Base-by-base conservation (phyloP, 2,329 filamentous ascomycete species). In the Monilinia fructigena region DNA sequence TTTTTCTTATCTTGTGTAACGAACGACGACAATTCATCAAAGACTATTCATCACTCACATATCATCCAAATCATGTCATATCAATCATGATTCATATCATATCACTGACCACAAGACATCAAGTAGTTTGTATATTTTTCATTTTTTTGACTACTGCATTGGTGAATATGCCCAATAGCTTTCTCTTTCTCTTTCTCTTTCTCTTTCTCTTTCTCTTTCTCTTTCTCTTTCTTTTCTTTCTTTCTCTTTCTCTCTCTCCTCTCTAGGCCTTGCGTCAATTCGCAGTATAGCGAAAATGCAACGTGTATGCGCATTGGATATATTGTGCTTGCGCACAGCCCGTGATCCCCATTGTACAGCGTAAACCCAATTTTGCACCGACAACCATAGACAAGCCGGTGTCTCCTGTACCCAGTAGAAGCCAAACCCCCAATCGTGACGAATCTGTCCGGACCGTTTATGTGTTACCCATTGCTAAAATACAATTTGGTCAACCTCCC, bases 401-500 rank as follows among this genome's bases (percentile, higher is more conserved):
- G 28, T 50, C 45, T 50, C 45, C 45, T 38, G 45, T 60, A 38
- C 53, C 53, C 62, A 38, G 40, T 64, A 42, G 42, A 55, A 64
- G 18, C 53, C 42, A 31, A 58, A 14, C 23, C 53, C 59, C 35
- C 42, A 56, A 31, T 47, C 52, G 42, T 58, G 42, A 64, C 5
- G 26, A 55, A 28, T 56, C 23, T n/a, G 7, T 47, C 62, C 40
- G 42, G 26, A 40, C 53, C 62, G 20, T 64, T 64, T 58, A 58
- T 64, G 40, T 58, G 53, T 64, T 50, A 58, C 61, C 62, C 28
- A 58, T 48, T 56, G 53, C 62, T 53, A 64, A 3, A 64, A 48
- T 58, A 48, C 28, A 58, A 50, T 35, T 38, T 38, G 62, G 40
- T n/a, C 8, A 50, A 38, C 28, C 45, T 50, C 20, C 10, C 45